Evolutionary conservation across 2,329 filamentous ascomycete genomes (phyloP).

Genomic region (Clathrospora elynae): DNA sequence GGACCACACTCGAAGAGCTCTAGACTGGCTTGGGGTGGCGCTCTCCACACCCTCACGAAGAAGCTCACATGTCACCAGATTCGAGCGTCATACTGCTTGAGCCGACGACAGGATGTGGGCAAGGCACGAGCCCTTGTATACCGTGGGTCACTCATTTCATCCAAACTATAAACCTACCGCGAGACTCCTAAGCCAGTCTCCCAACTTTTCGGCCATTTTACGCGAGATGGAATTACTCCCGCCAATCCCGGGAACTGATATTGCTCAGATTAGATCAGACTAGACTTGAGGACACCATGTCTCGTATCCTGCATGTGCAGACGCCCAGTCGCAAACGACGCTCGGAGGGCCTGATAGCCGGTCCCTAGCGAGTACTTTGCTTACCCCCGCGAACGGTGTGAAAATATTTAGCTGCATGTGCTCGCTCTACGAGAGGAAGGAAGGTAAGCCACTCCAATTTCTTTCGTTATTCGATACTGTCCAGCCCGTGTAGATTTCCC

Average conservation of each 20-base stretch:
- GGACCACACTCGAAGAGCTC: constrained; percentile 24
- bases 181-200: too few species aligned
- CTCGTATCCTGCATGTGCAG: constrained; percentile 18
- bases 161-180: too few species aligned
- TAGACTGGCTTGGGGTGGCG: constrained; percentile 18
- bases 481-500: background rate
- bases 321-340: constrained; percentile 13
- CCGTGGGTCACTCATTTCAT: too few species aligned
- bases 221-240: too few species aligned
- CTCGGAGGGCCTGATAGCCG: constrained; percentile 15
- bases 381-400: constrained; percentile 31
- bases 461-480: constrained; percentile 4
- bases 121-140: too few species aligned
- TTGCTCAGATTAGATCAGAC: constrained; percentile 7
- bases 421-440: constrained; percentile 7
- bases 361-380: constrained; percentile 12
- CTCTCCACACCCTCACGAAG: constrained; percentile 18
- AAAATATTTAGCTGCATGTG: constrained; percentile 23
- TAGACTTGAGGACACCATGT: constrained; percentile 5
- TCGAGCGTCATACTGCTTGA: background rate
- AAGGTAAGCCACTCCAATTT: constrained; percentile 24
- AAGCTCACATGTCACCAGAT: constrained; percentile 7
- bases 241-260: too few species aligned
- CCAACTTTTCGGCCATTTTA: too few species aligned
- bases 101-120: too few species aligned